These are phyloP conservation scores for Striga asiatica DNA, from an alignment of 257 asterid genomes.

Conservation along the genomic window DNA sequence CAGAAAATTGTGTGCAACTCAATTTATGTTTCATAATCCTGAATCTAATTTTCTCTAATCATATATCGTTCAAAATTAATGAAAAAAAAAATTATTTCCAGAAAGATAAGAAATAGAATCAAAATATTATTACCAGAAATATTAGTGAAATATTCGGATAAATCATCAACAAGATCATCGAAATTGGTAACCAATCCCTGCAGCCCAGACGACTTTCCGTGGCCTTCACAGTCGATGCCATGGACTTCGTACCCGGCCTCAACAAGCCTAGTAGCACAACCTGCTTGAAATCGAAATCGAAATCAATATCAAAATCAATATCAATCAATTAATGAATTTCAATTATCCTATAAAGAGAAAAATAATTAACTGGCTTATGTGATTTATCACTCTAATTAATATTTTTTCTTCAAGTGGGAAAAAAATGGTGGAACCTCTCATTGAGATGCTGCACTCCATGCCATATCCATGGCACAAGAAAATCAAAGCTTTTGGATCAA, in stretches of 20 bases:
- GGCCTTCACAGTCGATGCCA: conserved; percentile 53
- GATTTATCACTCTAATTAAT: no score
- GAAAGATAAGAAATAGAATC: no score
- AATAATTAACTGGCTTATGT: no score
- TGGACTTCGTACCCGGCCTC: conserved; percentile 46
- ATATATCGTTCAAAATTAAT: no score
- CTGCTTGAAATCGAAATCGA: conserved; percentile 12
- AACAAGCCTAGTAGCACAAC: conserved; percentile 35
- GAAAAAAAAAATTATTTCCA: no score
- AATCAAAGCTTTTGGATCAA: conserved; percentile 66
- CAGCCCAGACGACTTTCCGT: conserved; percentile 57
- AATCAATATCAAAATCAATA: neutral
- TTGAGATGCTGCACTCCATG: conserved; percentile 62
- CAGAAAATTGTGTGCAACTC: no score
- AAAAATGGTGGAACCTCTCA: conserved; percentile 25
- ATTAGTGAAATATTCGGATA: conserved; percentile 37
- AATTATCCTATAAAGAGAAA: no score
- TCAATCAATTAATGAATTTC: neutral
- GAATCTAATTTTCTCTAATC: no score
- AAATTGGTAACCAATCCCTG: conserved; percentile 42
- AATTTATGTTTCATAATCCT: no score
- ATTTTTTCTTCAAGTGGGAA: no score
- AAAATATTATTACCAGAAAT: conserved; percentile 28
- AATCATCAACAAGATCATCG: conserved; percentile 50
- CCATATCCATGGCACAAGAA: conserved; percentile 74